Conservation (phyloP, 176 grass and related monocot genomes). For the Chloris gayana region DNA sequence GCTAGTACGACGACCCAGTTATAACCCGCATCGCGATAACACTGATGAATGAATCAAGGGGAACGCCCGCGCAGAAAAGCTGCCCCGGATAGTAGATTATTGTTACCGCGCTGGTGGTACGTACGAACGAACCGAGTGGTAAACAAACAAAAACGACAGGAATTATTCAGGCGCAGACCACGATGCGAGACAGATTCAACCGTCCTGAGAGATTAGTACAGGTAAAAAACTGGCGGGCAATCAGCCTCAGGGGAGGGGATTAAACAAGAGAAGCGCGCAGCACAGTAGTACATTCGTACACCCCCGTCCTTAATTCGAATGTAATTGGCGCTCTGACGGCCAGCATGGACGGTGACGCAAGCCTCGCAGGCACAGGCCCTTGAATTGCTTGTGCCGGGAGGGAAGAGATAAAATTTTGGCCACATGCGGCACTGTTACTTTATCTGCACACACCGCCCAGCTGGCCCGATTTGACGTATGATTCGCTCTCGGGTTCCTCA, state of each 20-base stretch:
- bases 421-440: background rate
- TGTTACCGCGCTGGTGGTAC: background rate
- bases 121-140: too few species aligned
- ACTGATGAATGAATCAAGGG: background rate
- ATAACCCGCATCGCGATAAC: background rate
- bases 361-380: background rate
- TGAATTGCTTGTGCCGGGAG: conserved; percentile 28
- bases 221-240: background rate
- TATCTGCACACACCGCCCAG: background rate
- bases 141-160: background rate
- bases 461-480: conserved; percentile 36
- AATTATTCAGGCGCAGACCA: background rate
- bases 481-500: conserved; percentile 20
- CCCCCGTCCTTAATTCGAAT: background rate
- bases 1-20: too few species aligned
- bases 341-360: conserved; percentile 8
- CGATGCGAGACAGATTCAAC: background rate
- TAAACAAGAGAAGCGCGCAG: background rate
- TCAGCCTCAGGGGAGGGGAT: background rate
- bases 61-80: background rate
- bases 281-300: background rate
- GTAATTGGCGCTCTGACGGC: conserved; percentile 29
- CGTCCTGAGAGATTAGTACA: background rate
- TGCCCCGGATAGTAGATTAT: background rate
- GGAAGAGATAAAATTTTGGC: background rate